phyloP scores from a whole-genome alignment of 805 yeast genomes.

The Huiozyma naganishii region DNA sequence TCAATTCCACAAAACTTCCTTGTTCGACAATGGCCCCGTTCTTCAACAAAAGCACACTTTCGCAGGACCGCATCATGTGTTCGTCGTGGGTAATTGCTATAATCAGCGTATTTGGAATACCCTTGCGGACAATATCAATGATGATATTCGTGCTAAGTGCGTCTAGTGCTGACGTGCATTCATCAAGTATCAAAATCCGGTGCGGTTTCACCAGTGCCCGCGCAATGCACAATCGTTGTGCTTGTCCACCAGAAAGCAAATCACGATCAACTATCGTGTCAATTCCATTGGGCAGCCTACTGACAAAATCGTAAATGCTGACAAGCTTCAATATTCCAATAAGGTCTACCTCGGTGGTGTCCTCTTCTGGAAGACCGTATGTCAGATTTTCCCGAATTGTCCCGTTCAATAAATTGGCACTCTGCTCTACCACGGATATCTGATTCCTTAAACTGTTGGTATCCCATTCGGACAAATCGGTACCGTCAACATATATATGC shows the following conservation, averaged over 20 bases:
- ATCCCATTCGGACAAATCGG: slow-evolving; percentile 38
- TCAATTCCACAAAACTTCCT: slow-evolving; percentile 2
- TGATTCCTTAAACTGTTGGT: slow-evolving; percentile 38
- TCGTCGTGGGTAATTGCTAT: slow-evolving; percentile 66
- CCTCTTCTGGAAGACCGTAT: slow-evolving; percentile 39
- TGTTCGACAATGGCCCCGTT: slow-evolving; percentile 38
- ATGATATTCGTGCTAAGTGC: slow-evolving; percentile 44
- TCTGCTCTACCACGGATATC: slow-evolving; percentile 68
- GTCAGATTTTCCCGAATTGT: slow-evolving; percentile 58
- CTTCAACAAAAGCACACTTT: slow-evolving; percentile 37
- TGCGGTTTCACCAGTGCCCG: slow-evolving; percentile 69
- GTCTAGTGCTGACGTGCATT: slow-evolving; percentile 84
- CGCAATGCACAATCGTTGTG: slow-evolving; percentile 76
- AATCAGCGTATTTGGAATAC: slow-evolving; percentile 35
- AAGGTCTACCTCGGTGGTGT: slow-evolving; percentile 28
- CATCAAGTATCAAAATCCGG: slow-evolving; percentile 60
- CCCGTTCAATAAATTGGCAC: slow-evolving; percentile 61
- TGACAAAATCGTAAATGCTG: slow-evolving; percentile 45
- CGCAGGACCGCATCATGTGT: slow-evolving; percentile 52
- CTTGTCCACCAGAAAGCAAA: slow-evolving; percentile 79
- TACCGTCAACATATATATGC: slow-evolving; percentile 37
- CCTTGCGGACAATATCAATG: slow-evolving; percentile 34
- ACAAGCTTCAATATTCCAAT: slow-evolving; percentile 33
- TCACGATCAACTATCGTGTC: slow-evolving; percentile 45
- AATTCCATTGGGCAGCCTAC: slow-evolving; percentile 44